A percentile compares a stretch with the other conserved stretches of the same genome.
Conservation (phyloP, 2,329 filamentous ascomycete species). For the Laburnicola sp. region DNA sequence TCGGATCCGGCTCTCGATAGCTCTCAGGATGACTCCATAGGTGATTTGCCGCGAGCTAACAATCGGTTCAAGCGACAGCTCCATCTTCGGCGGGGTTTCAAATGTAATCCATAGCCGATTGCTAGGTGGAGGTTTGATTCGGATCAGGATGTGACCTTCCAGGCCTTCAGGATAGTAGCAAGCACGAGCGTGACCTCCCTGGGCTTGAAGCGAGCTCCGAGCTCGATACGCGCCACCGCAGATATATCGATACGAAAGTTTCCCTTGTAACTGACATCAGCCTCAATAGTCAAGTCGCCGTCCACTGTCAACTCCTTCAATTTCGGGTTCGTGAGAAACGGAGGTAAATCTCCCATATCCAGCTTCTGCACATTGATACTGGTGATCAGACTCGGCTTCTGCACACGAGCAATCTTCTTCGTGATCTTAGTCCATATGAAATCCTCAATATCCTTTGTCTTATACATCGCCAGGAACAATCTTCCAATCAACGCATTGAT, state of each 20-base stretch:
- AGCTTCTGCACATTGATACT: constrained; percentile 81
- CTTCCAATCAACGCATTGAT: constrained; percentile 89
- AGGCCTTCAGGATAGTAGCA: constrained; percentile 82
- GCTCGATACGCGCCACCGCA: constrained; percentile 88
- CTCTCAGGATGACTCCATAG: constrained; percentile 84
- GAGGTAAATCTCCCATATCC: constrained; percentile 82
- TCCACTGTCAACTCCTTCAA: constrained; percentile 89
- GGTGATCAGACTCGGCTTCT: constrained; percentile 87
- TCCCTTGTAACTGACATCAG: constrained; percentile 85
- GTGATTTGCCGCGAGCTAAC: constrained; percentile 95
- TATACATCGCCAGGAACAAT: constrained; percentile 84
- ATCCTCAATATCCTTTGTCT: constrained; percentile 77
- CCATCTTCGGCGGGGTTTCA: constrained; percentile 89
- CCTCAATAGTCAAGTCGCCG: constrained; percentile 84
- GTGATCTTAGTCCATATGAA: constrained; percentile 83
- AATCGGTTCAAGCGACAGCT: constrained; percentile 92
- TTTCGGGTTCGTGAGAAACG: constrained; percentile 84
- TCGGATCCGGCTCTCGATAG: constrained; percentile 93
- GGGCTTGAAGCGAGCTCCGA: constrained; percentile 85
- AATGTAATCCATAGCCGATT: constrained; percentile 97
- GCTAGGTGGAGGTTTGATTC: constrained; percentile 91
- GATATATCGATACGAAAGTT: constrained; percentile 88
- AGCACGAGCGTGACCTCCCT: constrained; percentile 87
- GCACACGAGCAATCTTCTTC: constrained; percentile 93
- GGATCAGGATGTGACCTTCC: constrained; percentile 80